These are phyloP conservation scores for Exutisphaerella laricina DNA, from an alignment of 2,329 filamentous ascomycete genomes.

Conservation along the genomic window DNA sequence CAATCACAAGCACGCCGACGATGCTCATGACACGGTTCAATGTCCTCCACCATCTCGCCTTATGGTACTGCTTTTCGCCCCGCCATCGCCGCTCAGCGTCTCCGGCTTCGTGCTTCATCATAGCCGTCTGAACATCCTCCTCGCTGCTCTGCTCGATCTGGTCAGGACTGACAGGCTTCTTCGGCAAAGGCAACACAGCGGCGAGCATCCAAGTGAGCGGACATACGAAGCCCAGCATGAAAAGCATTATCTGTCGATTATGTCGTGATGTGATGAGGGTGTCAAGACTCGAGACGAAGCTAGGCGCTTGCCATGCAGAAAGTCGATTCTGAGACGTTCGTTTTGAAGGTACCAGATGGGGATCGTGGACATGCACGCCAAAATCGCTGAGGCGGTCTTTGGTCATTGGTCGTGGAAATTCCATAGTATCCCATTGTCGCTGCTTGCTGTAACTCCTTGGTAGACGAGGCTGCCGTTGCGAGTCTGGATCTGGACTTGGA, in stretches of 20 bases:
- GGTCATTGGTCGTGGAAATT: constrained; percentile 31
- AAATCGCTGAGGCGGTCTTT: constrained; percentile 29
- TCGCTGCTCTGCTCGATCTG: constrained; percentile 25
- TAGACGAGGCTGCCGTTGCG: constrained; percentile 14
- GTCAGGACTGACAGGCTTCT: constrained; percentile 18
- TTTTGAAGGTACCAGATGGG: constrained; percentile 28
- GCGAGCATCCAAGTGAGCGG: constrained; percentile 35
- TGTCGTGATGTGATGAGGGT: constrained; percentile 30
- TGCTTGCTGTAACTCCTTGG: constrained; percentile 30
- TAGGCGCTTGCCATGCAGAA: constrained; percentile 32
- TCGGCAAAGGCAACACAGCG: constrained; percentile 32
- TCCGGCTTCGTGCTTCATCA: constrained; percentile 29
- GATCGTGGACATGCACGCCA: constrained; percentile 15
- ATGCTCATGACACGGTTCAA: constrained; percentile 37
- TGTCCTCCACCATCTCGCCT: constrained; percentile 35
- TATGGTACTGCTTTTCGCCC: constrained; percentile 30
- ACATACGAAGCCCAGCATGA: constrained; percentile 33
- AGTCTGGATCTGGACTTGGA: constrained; percentile 5
- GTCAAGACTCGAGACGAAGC: constrained; percentile 32
- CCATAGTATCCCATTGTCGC: constrained; percentile 29
- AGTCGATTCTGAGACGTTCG: constrained; percentile 22
- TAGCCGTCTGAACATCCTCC: constrained; percentile 27
- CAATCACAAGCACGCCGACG: constrained; percentile 33
- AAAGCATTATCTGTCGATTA: constrained; percentile 34
- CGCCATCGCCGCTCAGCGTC: constrained; percentile 29